Evolutionary conservation across 345 rosid species (phyloP).

Genomic region (Aquilaria sinensis): DNA sequence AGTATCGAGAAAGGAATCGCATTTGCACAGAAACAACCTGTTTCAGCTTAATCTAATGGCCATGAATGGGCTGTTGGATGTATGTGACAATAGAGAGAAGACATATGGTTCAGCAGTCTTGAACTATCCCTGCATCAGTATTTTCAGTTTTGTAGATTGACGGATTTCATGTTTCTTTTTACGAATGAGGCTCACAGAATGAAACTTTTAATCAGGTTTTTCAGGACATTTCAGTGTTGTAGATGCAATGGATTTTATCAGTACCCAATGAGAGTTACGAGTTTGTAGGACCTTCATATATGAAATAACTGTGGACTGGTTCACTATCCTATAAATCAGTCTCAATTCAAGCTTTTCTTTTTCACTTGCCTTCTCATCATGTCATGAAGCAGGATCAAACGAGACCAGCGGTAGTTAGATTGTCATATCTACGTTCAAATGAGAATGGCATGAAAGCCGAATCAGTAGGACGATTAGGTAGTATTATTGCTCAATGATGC

Average conservation of each 20-base stretch:
- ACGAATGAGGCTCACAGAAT: not conserved
- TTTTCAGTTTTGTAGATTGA: constrained; percentile 28
- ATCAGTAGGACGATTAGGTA: no score
- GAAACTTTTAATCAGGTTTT: not conserved
- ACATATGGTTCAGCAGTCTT: constrained; percentile 11
- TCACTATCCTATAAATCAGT: not conserved
- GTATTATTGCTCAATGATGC: no score
- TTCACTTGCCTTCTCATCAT: no score
- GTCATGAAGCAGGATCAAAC: no score
- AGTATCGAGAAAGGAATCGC: constrained; percentile 87
- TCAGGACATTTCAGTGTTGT: constrained; percentile 20
- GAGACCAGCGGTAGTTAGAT: no score
- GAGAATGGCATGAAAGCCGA: no score
- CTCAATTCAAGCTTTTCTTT: no score
- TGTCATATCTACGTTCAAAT: no score
- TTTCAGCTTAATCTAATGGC: constrained; percentile 35
- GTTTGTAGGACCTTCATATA: constrained; percentile 14
- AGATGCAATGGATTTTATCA: constrained; percentile 11
- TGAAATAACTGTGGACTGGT: constrained; percentile 21
- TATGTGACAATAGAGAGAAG: constrained; percentile 6
- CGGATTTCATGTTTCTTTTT: constrained; percentile 13
- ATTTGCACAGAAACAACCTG: constrained; percentile 57
- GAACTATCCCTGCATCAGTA: constrained; percentile 14
- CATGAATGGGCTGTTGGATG: not conserved
- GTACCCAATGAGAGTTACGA: constrained; percentile 10